These are phyloP conservation scores for Phaffomyces opuntiae DNA, from an alignment of 805 yeast species.

Conservation along the genomic window DNA sequence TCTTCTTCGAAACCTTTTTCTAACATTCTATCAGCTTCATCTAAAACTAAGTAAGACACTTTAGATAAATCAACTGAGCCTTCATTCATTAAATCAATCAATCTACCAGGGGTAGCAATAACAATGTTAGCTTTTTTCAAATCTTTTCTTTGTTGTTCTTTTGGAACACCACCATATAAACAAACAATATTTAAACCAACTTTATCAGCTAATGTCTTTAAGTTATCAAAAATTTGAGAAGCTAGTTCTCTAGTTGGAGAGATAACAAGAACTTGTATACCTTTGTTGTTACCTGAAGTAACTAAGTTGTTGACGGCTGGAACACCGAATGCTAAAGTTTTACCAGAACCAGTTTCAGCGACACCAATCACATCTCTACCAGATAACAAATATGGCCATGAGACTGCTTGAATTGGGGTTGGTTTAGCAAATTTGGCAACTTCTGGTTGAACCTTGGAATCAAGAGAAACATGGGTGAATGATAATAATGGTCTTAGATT, in stretches of 20 bases:
- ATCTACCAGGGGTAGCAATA: slow-evolving; percentile 97
- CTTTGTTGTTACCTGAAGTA: slow-evolving; percentile 27
- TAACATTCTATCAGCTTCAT: slow-evolving; percentile 98
- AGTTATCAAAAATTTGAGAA: slow-evolving; percentile 83
- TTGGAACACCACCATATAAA: slow-evolving; percentile 96
- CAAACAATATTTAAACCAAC: slow-evolving; percentile 69
- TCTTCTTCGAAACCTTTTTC: slow-evolving; percentile 98
- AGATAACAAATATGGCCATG: slow-evolving; percentile 85
- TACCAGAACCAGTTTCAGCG: slow-evolving; percentile 98
- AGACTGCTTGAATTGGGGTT: slow-evolving; percentile 89
- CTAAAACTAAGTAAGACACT: slow-evolving; percentile 78
- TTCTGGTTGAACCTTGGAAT: slow-evolving; percentile 48
- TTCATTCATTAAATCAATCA: slow-evolving; percentile 84
- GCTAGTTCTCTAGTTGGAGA: slow-evolving; percentile 99
- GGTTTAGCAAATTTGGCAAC: slow-evolving; percentile 78
- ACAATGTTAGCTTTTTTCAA: slow-evolving; percentile 67
- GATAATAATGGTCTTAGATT: slow-evolving; percentile 61
- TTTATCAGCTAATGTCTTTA: slow-evolving; percentile 53
- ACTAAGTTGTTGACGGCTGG: slow-evolving; percentile 81
- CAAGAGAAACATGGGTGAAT: slow-evolving; percentile 55
- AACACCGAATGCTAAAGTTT: slow-evolving; percentile 94
- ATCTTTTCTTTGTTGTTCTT: slow-evolving; percentile 77
- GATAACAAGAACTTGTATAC: slow-evolving; percentile 71
- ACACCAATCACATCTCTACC: slow-evolving; percentile 91
- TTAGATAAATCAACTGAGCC: slow-evolving; percentile 65